These are phyloP conservation scores for Aureobasidium uvarum DNA, from an alignment of 2,329 filamentous ascomycete species.

Conservation along the genomic window DNA sequence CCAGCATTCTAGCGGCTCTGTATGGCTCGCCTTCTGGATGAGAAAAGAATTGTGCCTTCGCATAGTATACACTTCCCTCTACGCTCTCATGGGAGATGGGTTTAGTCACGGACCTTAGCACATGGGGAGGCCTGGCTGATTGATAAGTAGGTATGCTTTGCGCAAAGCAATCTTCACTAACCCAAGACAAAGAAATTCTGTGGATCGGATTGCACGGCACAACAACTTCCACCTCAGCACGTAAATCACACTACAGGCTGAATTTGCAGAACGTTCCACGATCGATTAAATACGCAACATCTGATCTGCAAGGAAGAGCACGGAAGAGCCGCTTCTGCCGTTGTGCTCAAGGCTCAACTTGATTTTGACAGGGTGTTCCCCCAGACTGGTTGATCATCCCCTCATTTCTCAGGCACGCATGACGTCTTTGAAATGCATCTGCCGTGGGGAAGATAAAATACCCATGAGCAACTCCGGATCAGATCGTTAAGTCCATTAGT, in stretches of 20 bases:
- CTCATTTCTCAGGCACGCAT: constrained; percentile 13
- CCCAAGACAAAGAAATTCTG: neutral
- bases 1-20: too few relatives aligned
- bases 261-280: constrained; percentile 5
- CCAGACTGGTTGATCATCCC: neutral
- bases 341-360: neutral
- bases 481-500: neutral
- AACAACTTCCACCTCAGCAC: neutral
- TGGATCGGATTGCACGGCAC: neutral
- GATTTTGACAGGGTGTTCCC: constrained; percentile 16
- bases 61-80: too few relatives aligned
- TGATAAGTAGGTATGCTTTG: neutral
- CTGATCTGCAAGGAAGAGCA: constrained; percentile 16
- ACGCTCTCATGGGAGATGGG: too few relatives aligned
- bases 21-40: too few relatives aligned
- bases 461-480: neutral
- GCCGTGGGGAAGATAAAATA: constrained; percentile 6
- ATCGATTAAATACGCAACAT: neutral
- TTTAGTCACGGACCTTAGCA: too few relatives aligned
- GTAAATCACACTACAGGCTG: neutral
- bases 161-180: neutral
- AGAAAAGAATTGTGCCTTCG: too few relatives aligned
- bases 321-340: constrained; percentile 14
- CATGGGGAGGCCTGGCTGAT: too few relatives aligned
- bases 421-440: constrained; percentile 2